Evolutionary conservation across 805 yeast genomes (phyloP).

Genomic region (Lachancea waltii): DNA sequence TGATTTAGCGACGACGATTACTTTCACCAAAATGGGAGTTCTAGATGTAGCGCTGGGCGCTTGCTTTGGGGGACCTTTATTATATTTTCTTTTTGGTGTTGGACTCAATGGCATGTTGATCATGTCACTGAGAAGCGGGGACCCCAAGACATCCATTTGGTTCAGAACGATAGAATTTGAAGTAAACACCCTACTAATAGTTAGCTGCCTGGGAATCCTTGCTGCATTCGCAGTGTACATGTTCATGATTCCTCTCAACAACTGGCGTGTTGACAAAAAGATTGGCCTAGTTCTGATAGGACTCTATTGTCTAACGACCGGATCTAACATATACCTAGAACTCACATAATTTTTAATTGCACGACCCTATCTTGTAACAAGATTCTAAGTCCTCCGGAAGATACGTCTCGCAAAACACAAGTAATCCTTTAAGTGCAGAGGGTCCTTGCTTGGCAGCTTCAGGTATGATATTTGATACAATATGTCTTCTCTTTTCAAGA

Average conservation of each 20-base stretch:
- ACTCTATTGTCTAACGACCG: slow-evolving; percentile 17
- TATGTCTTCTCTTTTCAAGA: slow-evolving; percentile 21
- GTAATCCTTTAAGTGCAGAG: slow-evolving; percentile 2
- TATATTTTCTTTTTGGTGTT: slow-evolving; percentile 71
- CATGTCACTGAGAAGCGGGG: slow-evolving; percentile 12
- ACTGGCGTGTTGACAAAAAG: slow-evolving; percentile 39
- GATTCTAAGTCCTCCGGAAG: slow-evolving; percentile 27
- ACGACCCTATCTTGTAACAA: slow-evolving; percentile 12
- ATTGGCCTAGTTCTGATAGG: slow-evolving; percentile 33
- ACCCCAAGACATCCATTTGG: slow-evolving; percentile 9
- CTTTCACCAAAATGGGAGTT: slow-evolving; percentile 74
- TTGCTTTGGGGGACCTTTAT: slow-evolving; percentile 87
- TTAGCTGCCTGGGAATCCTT: slow-evolving; percentile 38
- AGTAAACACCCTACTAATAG: slow-evolving; percentile 34
- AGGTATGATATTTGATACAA: slow-evolving; percentile 19
- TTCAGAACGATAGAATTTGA: slow-evolving; percentile 29
- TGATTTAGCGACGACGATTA: slow-evolving; percentile 75
- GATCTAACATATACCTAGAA: slow-evolving; percentile 19
- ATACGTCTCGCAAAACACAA: slow-evolving; percentile 22
- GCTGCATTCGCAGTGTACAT: slow-evolving; percentile 35
- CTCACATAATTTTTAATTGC: slow-evolving; percentile 2
- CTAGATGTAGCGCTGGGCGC: slow-evolving; percentile 93
- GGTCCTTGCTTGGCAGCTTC: slow-evolving; percentile 10
- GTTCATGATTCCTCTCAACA: slow-evolving; percentile 38
- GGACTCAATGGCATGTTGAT: slow-evolving; percentile 65